Conservation (phyloP, 176 grass and related monocot species). For the Bolboschoenus planiculmis region DNA sequence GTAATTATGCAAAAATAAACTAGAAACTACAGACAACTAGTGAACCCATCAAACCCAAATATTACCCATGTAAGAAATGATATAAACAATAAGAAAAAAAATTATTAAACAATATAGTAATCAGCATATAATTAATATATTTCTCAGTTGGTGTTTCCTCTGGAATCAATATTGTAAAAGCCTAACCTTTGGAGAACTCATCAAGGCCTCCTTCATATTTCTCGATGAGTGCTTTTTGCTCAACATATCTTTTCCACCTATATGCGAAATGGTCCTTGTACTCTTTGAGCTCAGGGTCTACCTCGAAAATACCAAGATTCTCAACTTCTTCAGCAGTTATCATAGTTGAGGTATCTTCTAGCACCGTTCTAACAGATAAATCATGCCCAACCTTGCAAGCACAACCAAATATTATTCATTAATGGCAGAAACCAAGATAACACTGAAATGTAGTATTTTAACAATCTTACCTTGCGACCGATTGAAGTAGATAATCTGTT, state of each 20-base stretch:
- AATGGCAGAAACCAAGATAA: background rate
- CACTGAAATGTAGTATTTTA: background rate
- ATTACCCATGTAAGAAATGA: background rate
- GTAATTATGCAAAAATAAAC: background rate
- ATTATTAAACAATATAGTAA: background rate
- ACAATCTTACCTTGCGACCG: conserved; percentile 11
- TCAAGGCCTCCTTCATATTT: conserved; percentile 62
- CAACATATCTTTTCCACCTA: conserved; percentile 49
- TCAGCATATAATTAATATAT: background rate
- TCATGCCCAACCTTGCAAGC: conserved; percentile 46
- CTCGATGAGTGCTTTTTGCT: conserved; percentile 60
- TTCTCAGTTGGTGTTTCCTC: background rate
- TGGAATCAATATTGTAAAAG: background rate
- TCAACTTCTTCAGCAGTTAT: background rate
- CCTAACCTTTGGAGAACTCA: conserved; percentile 67
- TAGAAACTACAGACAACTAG: background rate
- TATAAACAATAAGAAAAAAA: background rate
- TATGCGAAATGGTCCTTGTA: conserved; percentile 80
- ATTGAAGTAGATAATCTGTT: background rate
- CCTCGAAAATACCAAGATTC: conserved; percentile 48
- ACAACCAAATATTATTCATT: background rate
- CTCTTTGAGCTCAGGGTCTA: conserved; percentile 47
- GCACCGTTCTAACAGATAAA: conserved; percentile 30
- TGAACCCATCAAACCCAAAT: background rate
- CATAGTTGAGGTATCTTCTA: conserved; percentile 39